Base-by-base conservation (phyloP, 1,284 basidiomycete genomes). In the Austropuccinia psidii region DNA sequence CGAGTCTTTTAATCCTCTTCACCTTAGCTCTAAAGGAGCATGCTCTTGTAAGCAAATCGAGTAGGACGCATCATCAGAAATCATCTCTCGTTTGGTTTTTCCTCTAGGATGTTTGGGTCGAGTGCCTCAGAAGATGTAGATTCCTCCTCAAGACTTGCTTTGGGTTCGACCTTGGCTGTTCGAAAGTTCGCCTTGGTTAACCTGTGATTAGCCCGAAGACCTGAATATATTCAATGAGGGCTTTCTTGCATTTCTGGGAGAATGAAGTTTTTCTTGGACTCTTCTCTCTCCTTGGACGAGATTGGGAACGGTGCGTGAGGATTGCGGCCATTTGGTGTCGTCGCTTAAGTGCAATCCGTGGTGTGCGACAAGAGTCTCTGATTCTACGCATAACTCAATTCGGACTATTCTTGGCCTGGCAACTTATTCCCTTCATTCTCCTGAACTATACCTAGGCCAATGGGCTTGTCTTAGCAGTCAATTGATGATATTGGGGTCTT, bases 351-450 rank as follows among this genome's bases (percentile, higher is more conserved):
- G 57, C 57, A 58, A 58, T 58, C 57, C 57, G 57, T 39, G 33
- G 57, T 58, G 29, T 39, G 57, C 57, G 31, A n/a, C n/a, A n/a
- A n/a, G n/a, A 58, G 29, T 58, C n/a, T 5, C 11, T 4, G 9
- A 3, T 58, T n/a, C n/a, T n/a, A n/a, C 31, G 57, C 57, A 39
- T 39, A 58, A 58, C 57, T 58, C 57, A 58, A 58, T 58, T 58
- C 57, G 57, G 57, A 58, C 57, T 58, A 58, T 39, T 58, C 57
- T 58, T 39, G 57, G 57, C 33, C 57, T 58, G 57, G 57, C 57
- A 58, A 58, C n/a, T n/a, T n/a, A n/a, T n/a, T n/a, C n/a, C n/a
- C n/a, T n/a, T n/a, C n/a, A n/a, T n/a, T n/a, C n/a, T n/a, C n/a
- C n/a, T n/a, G n/a, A n/a, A n/a, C n/a, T n/a, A n/a, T n/a, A n/a